Conservation (phyloP, 768 basidiomycete genomes). For the Roridomyces roridus region DNA sequence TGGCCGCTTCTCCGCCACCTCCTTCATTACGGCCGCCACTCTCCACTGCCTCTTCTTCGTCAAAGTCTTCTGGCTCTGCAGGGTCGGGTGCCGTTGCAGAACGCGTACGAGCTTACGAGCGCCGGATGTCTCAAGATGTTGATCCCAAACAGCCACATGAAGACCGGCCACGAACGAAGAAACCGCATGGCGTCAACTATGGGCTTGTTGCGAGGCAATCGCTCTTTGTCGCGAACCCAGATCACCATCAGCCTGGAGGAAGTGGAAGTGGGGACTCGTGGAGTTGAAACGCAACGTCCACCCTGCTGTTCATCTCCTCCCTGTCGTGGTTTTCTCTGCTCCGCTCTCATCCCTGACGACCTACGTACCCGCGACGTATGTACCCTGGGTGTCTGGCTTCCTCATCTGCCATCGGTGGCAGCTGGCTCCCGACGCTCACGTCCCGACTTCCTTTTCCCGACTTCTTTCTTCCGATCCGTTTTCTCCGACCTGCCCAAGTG, state of each 20-base stretch:
- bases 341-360: background rate
- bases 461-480: too few species aligned
- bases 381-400: too few species aligned
- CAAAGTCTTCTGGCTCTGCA: constrained; percentile 24
- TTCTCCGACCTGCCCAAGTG: constrained; percentile 15
- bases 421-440: constrained; percentile 18
- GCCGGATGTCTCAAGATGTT: constrained; percentile 57
- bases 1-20: constrained; percentile 4
- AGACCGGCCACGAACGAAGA: constrained; percentile 43
- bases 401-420: constrained; percentile 16
- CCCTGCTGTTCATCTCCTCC: background rate
- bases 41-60: constrained; percentile 19
- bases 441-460: background rate
- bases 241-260: constrained; percentile 34
- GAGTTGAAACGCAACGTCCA: too few species aligned
- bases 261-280: constrained; percentile 17
- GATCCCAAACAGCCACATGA: constrained; percentile 41
- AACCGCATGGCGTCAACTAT: constrained; percentile 56
- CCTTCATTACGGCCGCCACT: constrained; percentile 1
- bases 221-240: constrained; percentile 80
- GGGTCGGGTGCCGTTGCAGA: constrained; percentile 47
- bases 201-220: constrained; percentile 68
- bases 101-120: constrained; percentile 64
- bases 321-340: background rate
- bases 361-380: background rate